Percentiles rank a stretch among this genome's conserved stretches.
These are phyloP conservation scores for Rhizomucor pusillus DNA, from an alignment of 371 early-diverging fungal genomes.

Conservation along the genomic window DNA sequence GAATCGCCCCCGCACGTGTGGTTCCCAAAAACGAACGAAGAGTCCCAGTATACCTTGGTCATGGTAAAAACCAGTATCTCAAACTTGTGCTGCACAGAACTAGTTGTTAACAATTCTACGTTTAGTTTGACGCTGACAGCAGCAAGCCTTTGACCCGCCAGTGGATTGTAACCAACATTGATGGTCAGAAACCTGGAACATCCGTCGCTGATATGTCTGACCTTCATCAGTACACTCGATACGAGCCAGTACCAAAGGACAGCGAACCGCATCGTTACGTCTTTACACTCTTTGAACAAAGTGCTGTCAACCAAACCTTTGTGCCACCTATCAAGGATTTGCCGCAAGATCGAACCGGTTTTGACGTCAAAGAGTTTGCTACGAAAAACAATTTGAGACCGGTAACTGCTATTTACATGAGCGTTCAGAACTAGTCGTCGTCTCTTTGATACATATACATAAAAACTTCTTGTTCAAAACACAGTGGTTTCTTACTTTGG, in stretches of 20 bases:
- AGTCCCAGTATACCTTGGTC: constrained; percentile 13
- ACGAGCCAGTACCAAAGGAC: constrained; percentile 39
- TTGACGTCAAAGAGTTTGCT: constrained; percentile 13
- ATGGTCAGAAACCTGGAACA: constrained; percentile 38
- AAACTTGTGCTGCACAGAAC: too few species aligned
- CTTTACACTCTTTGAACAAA: constrained; percentile 46
- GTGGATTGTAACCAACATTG: constrained; percentile 51
- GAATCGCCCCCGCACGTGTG: constrained; percentile 16
- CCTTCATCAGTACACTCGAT: constrained; percentile 24
- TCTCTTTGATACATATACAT: too few species aligned
- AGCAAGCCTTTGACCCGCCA: constrained; percentile 28
- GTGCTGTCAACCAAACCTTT: constrained; percentile 8
- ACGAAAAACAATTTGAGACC: constrained; percentile 7
- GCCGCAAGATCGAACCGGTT: constrained; percentile 1
- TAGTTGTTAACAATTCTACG: too few species aligned
- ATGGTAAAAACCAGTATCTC: too few species aligned
- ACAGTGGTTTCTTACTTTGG: too few species aligned
- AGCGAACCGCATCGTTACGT: constrained; percentile 49
- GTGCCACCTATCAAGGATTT: constrained; percentile 4
- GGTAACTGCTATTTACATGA: constrained; percentile 14
- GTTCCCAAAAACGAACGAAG: constrained; percentile 12
- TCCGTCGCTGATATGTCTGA: constrained; percentile 14
- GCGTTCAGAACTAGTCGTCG: constrained; percentile 3
- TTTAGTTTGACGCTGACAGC: constrained; percentile 52
- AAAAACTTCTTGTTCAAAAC: too few species aligned